Base-by-base conservation (phyloP, 192 early-diverging fungal genomes). In the Entomortierella parvispora region DNA sequence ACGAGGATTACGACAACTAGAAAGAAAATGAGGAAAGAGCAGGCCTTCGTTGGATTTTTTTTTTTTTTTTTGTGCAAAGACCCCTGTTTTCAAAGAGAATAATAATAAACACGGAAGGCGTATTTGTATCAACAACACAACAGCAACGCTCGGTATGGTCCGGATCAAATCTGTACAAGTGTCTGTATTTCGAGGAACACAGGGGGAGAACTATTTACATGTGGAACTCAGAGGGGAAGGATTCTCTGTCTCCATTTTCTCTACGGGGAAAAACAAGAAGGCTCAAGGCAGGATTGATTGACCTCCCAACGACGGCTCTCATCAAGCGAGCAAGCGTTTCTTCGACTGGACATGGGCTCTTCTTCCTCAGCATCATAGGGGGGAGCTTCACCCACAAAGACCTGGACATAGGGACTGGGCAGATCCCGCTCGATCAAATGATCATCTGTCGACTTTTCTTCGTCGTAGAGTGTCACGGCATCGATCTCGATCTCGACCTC, bases 1-100 rank as follows among this genome's bases (percentile, higher is more conserved):
- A 76, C 15, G 71, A 76, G 23, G 71, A 76, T 28, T 66, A 76
- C 42, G 56, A 66, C 58, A 62, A 67, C 40, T 49, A 75, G 22
- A 56, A 75, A 48, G 26, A 63, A 7, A 33, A 25, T 37, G 48
- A 46, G 6, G 20, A 43, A 18, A 62, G 11, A 50, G 46, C 22
- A 61, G 14, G 47, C 6, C 18, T 14, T 49, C n/a, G 6, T 49
- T 32, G n/a, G n/a, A n/a, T 33, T 40, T 32, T 26, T 18, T 49
- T 37, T 44, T 50, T 58, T 26, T n/a, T 49, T n/a, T 49, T 62
- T 32, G 20, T 31, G 32, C 26, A 31, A 53, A 53, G 28, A 31
- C n/a, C 51, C 7, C 32, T 17, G 28, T 32, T 52, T 31, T n/a
- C 26, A 22, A 53, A 42, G n/a, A 42, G 2, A 22, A n/a, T n/a